Evolutionary conservation across 1,139 yeast genomes (phyloP), one percentile per base, ranked within the genome.

Genomic region (Pneumocystis canis): DNA sequence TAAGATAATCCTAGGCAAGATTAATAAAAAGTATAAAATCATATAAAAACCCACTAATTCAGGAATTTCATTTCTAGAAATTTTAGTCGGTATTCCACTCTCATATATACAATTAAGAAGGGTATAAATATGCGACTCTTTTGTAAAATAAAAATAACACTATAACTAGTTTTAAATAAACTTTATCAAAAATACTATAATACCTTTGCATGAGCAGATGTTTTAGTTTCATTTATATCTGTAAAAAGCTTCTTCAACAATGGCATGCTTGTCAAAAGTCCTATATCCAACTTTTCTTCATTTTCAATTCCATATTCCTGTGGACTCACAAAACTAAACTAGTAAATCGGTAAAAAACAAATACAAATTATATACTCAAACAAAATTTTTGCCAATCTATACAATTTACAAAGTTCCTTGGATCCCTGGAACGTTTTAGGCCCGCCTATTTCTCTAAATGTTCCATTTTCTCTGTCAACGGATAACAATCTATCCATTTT

Each of bases 271-370:
- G 99, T 94, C 69, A 94, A 78, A 65, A 94, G 77, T 1, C 99
- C 98, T 76, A 94, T 94, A 73, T 94, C 98, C 66, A 94, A 79
- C 72, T 94, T 94, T 73, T 94, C 98, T 71, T 87, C 87, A 71
- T 89, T 96, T 68, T 90, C 90, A 68, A 94, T 94, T 67, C 99
- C 99, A 72, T 94, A 94, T 72, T 94, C 98, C 74, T 94, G 97
- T 14, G 99, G 99, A 74, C 98, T 92, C 62, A 94, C 89, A 71
- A 92, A 92, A 59, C 66, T 64, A 47, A 14, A 25, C 6, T n/a
- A 37, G 30, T 32, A 25, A 25, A 30, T 20, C 14, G 9, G 28
- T 16, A 14, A n/a, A 20, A 16, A 14, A 33, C 7, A 59, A 57
- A 28, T n/a, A n/a, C n/a, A 32, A 31, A 30, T 0, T 25, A 58